These are phyloP conservation scores for Tephrocybe sp. DNA, from an alignment of 768 basidiomycete genomes.

Conservation along the genomic window DNA sequence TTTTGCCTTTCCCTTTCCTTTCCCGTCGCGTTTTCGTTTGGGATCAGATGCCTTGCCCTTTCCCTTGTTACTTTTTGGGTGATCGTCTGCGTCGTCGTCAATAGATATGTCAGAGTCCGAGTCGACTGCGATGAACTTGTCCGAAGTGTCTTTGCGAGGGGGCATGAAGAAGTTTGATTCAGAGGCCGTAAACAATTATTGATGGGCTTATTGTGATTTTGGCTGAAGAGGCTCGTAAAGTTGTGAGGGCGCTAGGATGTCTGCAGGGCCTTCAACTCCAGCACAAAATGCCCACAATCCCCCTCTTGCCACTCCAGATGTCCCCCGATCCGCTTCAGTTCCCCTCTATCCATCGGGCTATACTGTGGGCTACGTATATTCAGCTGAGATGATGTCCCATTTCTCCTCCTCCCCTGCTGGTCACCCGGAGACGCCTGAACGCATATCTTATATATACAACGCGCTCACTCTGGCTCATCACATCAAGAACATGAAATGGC, in stretches of 20 bases:
- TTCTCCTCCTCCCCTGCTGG: constrained; percentile 46
- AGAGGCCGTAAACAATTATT: constrained; percentile 3
- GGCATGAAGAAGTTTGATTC: constrained; percentile 25
- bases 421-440: constrained; percentile 75
- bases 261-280: constrained; percentile 12
- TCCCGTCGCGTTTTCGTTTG: constrained; percentile 18
- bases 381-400: constrained; percentile 84
- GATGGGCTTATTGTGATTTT: not conserved
- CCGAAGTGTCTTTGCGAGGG: constrained; percentile 34
- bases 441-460: constrained; percentile 77
- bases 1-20: constrained; percentile 55
- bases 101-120: constrained; percentile 75
- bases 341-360: constrained; percentile 37
- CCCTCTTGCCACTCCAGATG: not conserved
- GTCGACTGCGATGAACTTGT: constrained; percentile 53
- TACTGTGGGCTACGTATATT: constrained; percentile 85
- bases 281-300: not conserved
- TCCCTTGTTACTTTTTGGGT: constrained; percentile 34
- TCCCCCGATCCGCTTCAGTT: constrained; percentile 43
- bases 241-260: constrained; percentile 8
- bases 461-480: constrained; percentile 60
- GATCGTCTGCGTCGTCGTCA: constrained; percentile 47
- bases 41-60: constrained; percentile 43
- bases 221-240: too few relatives aligned
- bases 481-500: constrained; percentile 69